Evolutionary conservation across 2,329 filamentous ascomycete genomes (phyloP).

Genomic region (Camillea tinctor): DNA sequence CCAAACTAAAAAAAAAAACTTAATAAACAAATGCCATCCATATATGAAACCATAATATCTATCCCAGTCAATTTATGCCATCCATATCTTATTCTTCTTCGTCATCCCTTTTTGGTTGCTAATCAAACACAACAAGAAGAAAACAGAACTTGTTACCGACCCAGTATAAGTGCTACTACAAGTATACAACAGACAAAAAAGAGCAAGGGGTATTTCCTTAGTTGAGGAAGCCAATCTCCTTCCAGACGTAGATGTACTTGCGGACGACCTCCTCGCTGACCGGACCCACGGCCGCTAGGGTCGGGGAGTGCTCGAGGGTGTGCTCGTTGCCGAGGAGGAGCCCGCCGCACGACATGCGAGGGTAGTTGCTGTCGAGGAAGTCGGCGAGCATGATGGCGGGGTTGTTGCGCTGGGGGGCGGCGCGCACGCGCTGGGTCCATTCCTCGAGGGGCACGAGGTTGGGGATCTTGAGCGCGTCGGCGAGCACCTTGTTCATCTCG

Average conservation of each 20-base stretch:
- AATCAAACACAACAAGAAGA: too few relatives aligned
- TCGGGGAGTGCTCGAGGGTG: constrained; percentile 19
- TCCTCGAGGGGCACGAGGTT: constrained; percentile 24
- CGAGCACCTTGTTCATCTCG: constrained; percentile 14
- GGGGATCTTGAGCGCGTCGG: constrained; percentile 18
- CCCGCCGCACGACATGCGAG: constrained; percentile 31
- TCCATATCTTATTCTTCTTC: too few relatives aligned
- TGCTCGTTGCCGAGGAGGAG: constrained; percentile 25
- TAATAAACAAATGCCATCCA: too few relatives aligned
- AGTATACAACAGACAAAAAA: not conserved
- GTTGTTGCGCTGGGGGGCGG: constrained; percentile 22
- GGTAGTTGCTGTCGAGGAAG: constrained; percentile 30
- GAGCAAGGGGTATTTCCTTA: not conserved
- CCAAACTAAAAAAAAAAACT: too few relatives aligned
- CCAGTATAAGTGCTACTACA: not conserved
- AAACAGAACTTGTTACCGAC: too few relatives aligned
- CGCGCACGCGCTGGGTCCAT: constrained; percentile 26
- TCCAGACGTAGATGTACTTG: constrained; percentile 21
- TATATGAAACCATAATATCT: too few relatives aligned
- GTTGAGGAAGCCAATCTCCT: constrained; percentile 12
- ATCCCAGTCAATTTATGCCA: too few relatives aligned
- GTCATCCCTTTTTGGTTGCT: too few relatives aligned
- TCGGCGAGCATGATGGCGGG: constrained; percentile 25
- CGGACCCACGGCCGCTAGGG: constrained; percentile 12
- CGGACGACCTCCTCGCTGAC: constrained; percentile 16